These are phyloP conservation scores for Bacterosira constricta DNA, from an alignment of 108 stramenopile species.

Conservation along the genomic window DNA sequence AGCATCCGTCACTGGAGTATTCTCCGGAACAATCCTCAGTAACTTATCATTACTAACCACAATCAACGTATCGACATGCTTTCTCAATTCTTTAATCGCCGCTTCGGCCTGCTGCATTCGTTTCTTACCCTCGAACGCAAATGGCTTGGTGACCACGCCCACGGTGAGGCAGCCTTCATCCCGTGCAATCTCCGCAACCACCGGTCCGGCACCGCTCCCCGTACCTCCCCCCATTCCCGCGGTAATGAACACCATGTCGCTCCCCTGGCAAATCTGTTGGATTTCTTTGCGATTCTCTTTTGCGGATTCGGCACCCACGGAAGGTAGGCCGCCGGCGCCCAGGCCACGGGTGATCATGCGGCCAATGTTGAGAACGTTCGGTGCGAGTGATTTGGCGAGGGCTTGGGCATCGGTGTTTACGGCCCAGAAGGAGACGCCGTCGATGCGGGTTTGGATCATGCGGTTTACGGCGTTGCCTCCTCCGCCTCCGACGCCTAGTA, in stretches of 20 bases:
- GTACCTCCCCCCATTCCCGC: conserved; percentile 89
- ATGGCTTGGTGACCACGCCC: conserved; percentile 83
- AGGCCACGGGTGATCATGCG: conserved; percentile 52
- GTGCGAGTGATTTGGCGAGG: conserved; percentile 47
- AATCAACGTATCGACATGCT: conserved; percentile 79
- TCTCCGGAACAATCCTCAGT: conserved; percentile 77
- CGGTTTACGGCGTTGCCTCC: conserved; percentile 69
- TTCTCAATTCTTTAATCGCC: conserved; percentile 59
- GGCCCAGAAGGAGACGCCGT: conserved; percentile 67
- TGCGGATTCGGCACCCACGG: conserved; percentile 51
- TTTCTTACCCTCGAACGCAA: conserved; percentile 76
- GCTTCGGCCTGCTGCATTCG: conserved; percentile 63
- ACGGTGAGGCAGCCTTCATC: conserved; percentile 76
- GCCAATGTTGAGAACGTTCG: conserved; percentile 64
- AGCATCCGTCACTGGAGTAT: conserved; percentile 76
- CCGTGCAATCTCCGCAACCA: conserved; percentile 66
- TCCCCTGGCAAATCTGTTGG: conserved; percentile 48
- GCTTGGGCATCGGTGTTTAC: conserved; percentile 76
- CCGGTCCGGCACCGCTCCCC: conserved; percentile 79
- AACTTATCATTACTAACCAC: conserved; percentile 81
- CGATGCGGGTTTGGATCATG: conserved; percentile 35
- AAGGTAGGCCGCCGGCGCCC: conserved; percentile 66
- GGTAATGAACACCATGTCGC: conserved; percentile 84
- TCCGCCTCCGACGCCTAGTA: conserved; percentile 74
- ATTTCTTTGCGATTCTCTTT: conserved; percentile 53